Evolutionary conservation across 2,329 filamentous ascomycete genomes (phyloP).

Genomic region (Gliomastix tumulicola): DNA sequence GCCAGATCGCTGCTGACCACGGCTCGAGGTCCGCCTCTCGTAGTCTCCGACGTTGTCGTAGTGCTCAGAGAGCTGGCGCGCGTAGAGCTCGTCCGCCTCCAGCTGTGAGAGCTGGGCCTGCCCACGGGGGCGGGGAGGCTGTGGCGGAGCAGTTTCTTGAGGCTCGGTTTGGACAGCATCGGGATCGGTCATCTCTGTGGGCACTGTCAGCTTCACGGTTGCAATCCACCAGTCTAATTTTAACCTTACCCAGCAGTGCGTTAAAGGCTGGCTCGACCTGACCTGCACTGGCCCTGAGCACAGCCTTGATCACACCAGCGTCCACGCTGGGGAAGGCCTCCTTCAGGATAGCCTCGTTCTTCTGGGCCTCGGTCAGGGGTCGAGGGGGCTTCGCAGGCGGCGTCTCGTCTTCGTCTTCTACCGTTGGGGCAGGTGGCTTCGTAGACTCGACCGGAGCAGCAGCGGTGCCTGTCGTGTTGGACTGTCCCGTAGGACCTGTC

Average conservation of each 20-base stretch:
- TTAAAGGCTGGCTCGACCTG: slow-evolving; percentile 93
- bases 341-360: slow-evolving; percentile 81
- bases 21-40: slow-evolving; percentile 47
- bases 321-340: slow-evolving; percentile 92
- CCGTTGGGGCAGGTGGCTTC: slow-evolving; percentile 11
- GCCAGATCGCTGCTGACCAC: slow-evolving; percentile 12
- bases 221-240: not conserved
- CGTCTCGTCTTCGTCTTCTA: slow-evolving; percentile 14
- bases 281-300: slow-evolving; percentile 78
- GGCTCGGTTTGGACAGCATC: slow-evolving; percentile 49
- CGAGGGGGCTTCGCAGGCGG: slow-evolving; percentile 79
- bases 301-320: slow-evolving; percentile 71
- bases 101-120: slow-evolving; percentile 67
- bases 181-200: slow-evolving; percentile 69
- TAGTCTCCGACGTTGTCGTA: slow-evolving; percentile 62
- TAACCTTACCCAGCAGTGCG: slow-evolving; percentile 66
- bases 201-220: slow-evolving; percentile 5
- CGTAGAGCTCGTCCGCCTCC: slow-evolving; percentile 85
- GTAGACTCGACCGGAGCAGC: slow-evolving; percentile 2
- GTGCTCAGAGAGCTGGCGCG: slow-evolving; percentile 86
- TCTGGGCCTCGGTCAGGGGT: slow-evolving; percentile 72
- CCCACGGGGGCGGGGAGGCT: slow-evolving; percentile 69
- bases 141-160: slow-evolving; percentile 59
- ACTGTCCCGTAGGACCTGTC: slow-evolving; percentile 19
- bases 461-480: slow-evolving; percentile 11